Percentiles rank a stretch among this genome's conserved stretches.
Conservation (phyloP, 257 asterid genomes). For the Datura wrightii region DNA sequence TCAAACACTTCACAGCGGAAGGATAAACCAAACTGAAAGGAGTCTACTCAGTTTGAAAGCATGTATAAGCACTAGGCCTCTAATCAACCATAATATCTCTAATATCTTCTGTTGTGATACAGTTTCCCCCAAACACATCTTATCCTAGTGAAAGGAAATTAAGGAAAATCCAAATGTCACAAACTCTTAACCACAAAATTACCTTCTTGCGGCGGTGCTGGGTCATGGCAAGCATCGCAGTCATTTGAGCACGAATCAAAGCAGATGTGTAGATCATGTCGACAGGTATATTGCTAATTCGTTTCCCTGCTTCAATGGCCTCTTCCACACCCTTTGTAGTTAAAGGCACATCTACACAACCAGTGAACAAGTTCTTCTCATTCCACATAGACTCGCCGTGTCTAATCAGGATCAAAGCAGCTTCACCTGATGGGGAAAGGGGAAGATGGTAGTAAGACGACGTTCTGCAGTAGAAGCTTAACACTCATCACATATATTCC, state of each 20-base stretch:
- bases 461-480: not conserved
- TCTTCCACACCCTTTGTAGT: constrained; percentile 93
- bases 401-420: constrained; percentile 88
- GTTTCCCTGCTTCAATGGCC: constrained; percentile 94
- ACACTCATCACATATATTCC: not conserved
- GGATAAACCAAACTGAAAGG: not conserved
- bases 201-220: constrained; percentile 99
- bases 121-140: not conserved
- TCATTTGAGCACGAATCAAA: constrained; percentile 96
- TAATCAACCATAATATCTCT: not conserved
- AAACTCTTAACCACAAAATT: constrained; percentile 12
- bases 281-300: constrained; percentile 92
- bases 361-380: constrained; percentile 98
- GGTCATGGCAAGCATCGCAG: constrained; percentile 99
- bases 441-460: not conserved
- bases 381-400: constrained; percentile 99
- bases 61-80: not conserved
- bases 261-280: constrained; percentile 93
- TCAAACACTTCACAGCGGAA: not conserved
- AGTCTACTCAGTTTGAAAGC: not conserved
- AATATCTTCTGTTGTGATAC: not conserved
- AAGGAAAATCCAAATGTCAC: not conserved
- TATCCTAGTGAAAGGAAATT: not conserved
- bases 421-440: constrained; percentile 61
- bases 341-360: constrained; percentile 96